Evolutionary conservation across 2,329 filamentous ascomycete genomes (phyloP), one percentile per base, ranked within the genome.

Genomic region (Magnaporthales sp.): DNA sequence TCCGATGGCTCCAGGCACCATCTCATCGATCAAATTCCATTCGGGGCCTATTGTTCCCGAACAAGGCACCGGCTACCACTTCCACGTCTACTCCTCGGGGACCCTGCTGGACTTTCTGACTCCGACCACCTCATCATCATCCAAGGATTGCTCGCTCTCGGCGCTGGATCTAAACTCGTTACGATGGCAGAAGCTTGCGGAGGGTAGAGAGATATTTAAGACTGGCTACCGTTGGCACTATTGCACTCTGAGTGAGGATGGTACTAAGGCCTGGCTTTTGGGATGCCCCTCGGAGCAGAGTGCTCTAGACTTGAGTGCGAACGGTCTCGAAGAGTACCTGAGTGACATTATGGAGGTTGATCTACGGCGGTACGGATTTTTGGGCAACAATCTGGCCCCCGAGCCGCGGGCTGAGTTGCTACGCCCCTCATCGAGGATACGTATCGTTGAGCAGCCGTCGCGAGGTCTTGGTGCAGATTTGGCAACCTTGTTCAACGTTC

Each of bases 141-240:
- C 91, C 2, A 89, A 91, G 69, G 93, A 98, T 71, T 98, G 94
- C 70, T 96, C 93, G 24, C 78, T 99, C 26, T 97, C 93, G 0
- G 91, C 93, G 3, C 80, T 99, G 29, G 95, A 99, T 72, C 82
- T 99, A 11, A 90, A 91, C 67, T 90, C 91, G 0, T 80, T 98
- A 64, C 89, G 93, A 63, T 99, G 95, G 95, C 93, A 97, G 77
- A 96, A 93, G 75, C 83, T 99, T 22, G 95, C 94, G 1, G 94
- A 97, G 73, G 95, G 95, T 3, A 90, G 92, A 64, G 95, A 99
- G 74, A 89, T 99, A 38, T 99, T 97, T 79, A 91, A 91, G 71
- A 82, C 88, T 0, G 92, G 91, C n/a, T 98, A 95, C 76, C 88
- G 94, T 68, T 99, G 95, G 95, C 94, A 98, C 76, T 99, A 99